Percentiles rank a stretch among this genome's conserved stretches.
Conservation (phyloP, 495 filamentous ascomycete species). For the Neurospora sp. region DNA sequence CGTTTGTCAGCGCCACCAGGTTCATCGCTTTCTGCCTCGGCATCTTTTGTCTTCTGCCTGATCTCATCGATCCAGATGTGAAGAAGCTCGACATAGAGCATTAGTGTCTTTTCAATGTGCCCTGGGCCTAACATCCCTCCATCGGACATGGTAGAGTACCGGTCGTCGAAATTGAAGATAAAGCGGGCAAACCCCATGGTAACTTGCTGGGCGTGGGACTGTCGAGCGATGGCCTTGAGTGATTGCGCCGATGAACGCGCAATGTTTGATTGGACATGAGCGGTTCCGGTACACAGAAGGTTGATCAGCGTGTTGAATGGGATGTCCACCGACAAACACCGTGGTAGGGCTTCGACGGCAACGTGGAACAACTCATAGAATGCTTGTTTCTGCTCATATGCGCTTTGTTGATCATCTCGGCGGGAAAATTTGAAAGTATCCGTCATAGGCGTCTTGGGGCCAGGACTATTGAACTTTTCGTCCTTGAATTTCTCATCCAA, state of each 20-base stretch:
- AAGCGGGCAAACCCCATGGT: conserved; percentile 94
- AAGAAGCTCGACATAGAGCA: conserved; percentile 85
- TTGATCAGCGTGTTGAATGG: conserved; percentile 93
- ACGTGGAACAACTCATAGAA: conserved; percentile 95
- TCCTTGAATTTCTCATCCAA: conserved; percentile 83
- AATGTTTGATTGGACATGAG: conserved; percentile 88
- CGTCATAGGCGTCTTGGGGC: conserved; percentile 86
- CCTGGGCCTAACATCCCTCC: conserved; percentile 91
- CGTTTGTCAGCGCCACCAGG: conserved; percentile 46
- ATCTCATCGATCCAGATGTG: conserved; percentile 97
- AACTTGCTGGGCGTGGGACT: conserved; percentile 89
- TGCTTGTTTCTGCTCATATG: conserved; percentile 78
- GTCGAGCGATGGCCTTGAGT: conserved; percentile 86
- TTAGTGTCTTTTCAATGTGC: conserved; percentile 89
- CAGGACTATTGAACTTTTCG: conserved; percentile 72
- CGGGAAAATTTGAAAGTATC: conserved; percentile 84
- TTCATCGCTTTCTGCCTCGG: conserved; percentile 51
- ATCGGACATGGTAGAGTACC: conserved; percentile 95
- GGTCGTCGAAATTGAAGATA: conserved; percentile 95
- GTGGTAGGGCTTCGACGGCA: conserved; percentile 87
- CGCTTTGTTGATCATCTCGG: conserved; percentile 64
- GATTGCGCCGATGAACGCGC: conserved; percentile 86
- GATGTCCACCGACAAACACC: conserved; percentile 82
- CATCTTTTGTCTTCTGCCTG: conserved; percentile 70
- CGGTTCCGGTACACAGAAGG: conserved; percentile 89